Conservation (phyloP, 164 flowering plant genomes). For the Warburgia ugandensis region DNA sequence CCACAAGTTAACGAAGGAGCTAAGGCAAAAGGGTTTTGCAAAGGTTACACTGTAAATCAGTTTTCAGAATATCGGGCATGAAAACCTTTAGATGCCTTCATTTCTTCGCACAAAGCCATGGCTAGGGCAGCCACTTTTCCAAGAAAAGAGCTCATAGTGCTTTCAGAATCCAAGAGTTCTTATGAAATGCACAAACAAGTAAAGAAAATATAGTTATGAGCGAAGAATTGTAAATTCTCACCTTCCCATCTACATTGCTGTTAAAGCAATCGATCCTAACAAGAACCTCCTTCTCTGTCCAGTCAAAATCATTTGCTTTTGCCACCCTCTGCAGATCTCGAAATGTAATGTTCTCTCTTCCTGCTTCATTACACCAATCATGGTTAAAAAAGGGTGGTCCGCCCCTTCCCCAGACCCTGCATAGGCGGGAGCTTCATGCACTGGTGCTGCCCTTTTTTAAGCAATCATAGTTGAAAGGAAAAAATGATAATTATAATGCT, state of each 20-base stretch:
- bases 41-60: no score
- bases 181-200: background rate
- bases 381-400: no score
- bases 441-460: no score
- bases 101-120: background rate
- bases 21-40: background rate
- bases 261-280: slow-evolving; percentile 80
- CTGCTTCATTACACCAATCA: slow-evolving; percentile 42
- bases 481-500: background rate
- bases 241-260: slow-evolving; percentile 76
- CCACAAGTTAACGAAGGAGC: background rate
- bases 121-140: no score
- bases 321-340: slow-evolving; percentile 60
- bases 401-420: no score
- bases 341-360: slow-evolving; percentile 47
- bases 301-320: slow-evolving; percentile 63
- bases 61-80: background rate
- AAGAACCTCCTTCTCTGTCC: slow-evolving; percentile 73
- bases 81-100: background rate
- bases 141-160: background rate
- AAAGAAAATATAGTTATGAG: background rate
- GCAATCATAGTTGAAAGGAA: no score
- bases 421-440: no score
- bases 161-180: background rate
- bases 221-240: slow-evolving; percentile 11